Evolutionary conservation across 371 early-diverging fungal genomes (phyloP).

Genomic region (Actinomucor elegans): DNA sequence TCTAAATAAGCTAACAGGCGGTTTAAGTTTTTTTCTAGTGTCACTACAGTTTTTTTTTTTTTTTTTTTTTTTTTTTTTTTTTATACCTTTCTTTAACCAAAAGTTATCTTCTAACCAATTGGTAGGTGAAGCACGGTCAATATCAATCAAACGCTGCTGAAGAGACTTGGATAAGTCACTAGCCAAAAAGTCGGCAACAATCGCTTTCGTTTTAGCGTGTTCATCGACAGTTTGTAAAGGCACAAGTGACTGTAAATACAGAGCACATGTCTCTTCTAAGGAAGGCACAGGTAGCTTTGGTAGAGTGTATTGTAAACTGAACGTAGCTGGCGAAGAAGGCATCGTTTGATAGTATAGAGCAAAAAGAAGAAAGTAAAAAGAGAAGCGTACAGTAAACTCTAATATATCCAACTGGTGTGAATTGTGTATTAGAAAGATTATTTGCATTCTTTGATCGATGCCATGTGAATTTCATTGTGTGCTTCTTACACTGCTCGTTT

Average conservation of each 20-base stretch:
- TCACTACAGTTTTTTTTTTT: too few relatives aligned
- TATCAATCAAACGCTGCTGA: slow-evolving; percentile 61
- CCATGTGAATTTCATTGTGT: slow-evolving; percentile 11
- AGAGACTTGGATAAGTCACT: slow-evolving; percentile 31
- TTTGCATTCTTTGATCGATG: slow-evolving; percentile 4
- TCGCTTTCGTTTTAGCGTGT: slow-evolving; percentile 27
- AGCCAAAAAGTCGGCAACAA: slow-evolving; percentile 34
- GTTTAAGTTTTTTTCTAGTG: too few relatives aligned
- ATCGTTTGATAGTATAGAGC: not conserved
- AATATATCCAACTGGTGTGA: not conserved
- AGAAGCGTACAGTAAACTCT: not conserved
- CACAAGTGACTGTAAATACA: slow-evolving; percentile 67
- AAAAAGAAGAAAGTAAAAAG: slow-evolving; percentile 1
- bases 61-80: not conserved
- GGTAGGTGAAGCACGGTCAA: slow-evolving; percentile 59
- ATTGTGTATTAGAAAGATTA: slow-evolving; percentile 3
- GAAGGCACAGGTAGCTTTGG: slow-evolving; percentile 84
- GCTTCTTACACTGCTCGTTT: not conserved
- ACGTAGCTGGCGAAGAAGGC: slow-evolving; percentile 42
- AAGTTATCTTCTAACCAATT: slow-evolving; percentile 92
- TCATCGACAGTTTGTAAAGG: slow-evolving; percentile 58
- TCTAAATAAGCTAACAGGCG: slow-evolving; percentile 71
- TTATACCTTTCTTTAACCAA: slow-evolving; percentile 70
- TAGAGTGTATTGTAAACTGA: slow-evolving; percentile 65
- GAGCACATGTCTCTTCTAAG: slow-evolving; percentile 68